These are phyloP conservation scores for Daucus carota DNA, from an alignment of 129 eudicot genomes.

Conservation along the genomic window DNA sequence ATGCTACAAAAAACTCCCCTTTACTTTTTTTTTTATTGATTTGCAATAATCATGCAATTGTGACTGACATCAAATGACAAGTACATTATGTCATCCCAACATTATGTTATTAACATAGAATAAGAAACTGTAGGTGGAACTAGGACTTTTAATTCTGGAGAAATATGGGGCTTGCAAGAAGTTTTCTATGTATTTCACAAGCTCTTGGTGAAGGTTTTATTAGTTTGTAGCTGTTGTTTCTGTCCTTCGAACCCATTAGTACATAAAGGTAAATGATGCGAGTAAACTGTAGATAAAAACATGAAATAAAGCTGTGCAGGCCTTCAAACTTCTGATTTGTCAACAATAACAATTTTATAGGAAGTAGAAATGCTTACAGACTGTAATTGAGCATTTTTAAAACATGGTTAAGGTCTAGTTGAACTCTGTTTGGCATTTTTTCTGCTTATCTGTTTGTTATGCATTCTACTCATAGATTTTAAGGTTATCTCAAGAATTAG, in stretches of 20 bases:
- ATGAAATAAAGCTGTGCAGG: not conserved
- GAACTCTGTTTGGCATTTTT: not conserved
- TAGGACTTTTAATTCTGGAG: not conserved
- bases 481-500: not conserved
- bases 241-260: not conserved
- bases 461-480: not conserved
- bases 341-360: not conserved
- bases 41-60: not conserved
- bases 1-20: not conserved
- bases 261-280: not conserved
- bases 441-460: not conserved
- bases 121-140: not conserved
- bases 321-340: not conserved
- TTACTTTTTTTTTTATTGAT: not conserved
- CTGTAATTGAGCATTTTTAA: not conserved
- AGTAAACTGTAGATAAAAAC: not conserved
- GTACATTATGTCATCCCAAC: not conserved
- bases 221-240: not conserved
- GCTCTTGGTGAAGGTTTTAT: not conserved
- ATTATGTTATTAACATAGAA: not conserved
- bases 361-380: not conserved
- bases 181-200: not conserved
- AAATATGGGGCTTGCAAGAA: not conserved
- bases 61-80: not conserved
- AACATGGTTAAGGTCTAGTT: not conserved